These are phyloP conservation scores for Esteya vermicola DNA, from an alignment of 2,329 filamentous ascomycete species.

Conservation along the genomic window DNA sequence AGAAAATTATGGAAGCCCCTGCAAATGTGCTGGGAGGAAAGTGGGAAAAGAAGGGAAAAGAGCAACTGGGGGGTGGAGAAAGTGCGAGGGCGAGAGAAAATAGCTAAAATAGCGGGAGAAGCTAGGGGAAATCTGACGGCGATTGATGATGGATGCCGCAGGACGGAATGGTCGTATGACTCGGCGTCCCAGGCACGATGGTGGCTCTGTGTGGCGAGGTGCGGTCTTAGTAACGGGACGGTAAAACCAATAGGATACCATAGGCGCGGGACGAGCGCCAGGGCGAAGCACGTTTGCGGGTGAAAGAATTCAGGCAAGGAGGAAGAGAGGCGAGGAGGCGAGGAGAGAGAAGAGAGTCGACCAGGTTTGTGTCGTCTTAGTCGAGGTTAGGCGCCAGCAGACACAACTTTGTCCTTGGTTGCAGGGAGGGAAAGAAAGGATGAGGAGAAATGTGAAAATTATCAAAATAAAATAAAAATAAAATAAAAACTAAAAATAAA, in stretches of 20 bases:
- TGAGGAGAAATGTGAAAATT: no score
- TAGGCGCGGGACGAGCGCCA: neutral
- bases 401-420: no score
- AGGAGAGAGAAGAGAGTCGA: no score
- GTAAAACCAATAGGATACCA: neutral
- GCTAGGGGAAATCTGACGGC: conserved; percentile 3
- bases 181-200: conserved; percentile 3
- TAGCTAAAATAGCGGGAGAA: conserved; percentile 2
- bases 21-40: neutral
- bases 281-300: neutral
- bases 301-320: neutral
- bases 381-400: no score
- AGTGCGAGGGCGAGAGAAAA: conserved; percentile 1
- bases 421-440: no score
- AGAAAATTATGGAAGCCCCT: no score
- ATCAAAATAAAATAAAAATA: no score
- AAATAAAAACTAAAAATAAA: no score
- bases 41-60: neutral
- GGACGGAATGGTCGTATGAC: conserved; percentile 4
- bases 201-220: conserved; percentile 3
- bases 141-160: conserved; percentile 2
- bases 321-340: neutral
- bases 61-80: no score
- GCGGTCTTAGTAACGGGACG: conserved; percentile 3
- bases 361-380: no score